Evolutionary conservation across 1,284 basidiomycete species (phyloP).

Genomic region (Pholiota adiposa): DNA sequence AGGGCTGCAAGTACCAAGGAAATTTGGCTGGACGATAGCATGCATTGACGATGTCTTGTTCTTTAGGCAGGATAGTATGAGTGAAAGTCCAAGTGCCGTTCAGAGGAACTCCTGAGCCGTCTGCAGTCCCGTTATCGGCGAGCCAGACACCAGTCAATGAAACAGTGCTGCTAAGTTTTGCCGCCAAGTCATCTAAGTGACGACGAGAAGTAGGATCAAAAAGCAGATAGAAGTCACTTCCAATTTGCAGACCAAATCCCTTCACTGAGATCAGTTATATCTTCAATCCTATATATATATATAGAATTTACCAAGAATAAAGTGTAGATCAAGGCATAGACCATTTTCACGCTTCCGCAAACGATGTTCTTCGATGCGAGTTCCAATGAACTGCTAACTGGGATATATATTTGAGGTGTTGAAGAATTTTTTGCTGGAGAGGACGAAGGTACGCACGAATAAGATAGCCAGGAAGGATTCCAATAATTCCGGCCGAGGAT

Average conservation of each 20-base stretch:
- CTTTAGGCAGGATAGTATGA: constrained; percentile 48
- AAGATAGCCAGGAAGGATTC: constrained; percentile 83
- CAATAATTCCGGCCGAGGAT: constrained; percentile 81
- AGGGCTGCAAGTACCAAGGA: constrained; percentile 80
- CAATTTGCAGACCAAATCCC: constrained; percentile 89
- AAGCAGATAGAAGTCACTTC: constrained; percentile 84
- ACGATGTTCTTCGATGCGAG: constrained; percentile 89
- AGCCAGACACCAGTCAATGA: constrained; percentile 70
- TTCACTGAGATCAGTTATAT: constrained; percentile 32
- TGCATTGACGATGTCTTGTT: constrained; percentile 58
- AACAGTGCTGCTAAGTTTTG: constrained; percentile 50
- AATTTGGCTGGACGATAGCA: constrained; percentile 70
- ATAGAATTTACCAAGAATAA: constrained; percentile 67
- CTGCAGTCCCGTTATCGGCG: constrained; percentile 60
- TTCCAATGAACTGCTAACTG: constrained; percentile 86
- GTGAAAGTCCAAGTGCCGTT: constrained; percentile 80
- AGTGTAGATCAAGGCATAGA: constrained; percentile 88
- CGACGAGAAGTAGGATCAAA: constrained; percentile 66
- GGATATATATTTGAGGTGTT: constrained; percentile 20
- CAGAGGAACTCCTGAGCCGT: constrained; percentile 48
- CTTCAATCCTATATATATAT: constrained; percentile 2
- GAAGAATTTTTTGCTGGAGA: constrained; percentile 16
- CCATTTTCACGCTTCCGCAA: constrained; percentile 88
- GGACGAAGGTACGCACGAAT: constrained; percentile 58
- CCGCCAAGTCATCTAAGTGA: constrained; percentile 54